phyloP scores from a whole-genome alignment of 352 stramenopile genomes.

The Phytophthora macrochlamydospora region DNA sequence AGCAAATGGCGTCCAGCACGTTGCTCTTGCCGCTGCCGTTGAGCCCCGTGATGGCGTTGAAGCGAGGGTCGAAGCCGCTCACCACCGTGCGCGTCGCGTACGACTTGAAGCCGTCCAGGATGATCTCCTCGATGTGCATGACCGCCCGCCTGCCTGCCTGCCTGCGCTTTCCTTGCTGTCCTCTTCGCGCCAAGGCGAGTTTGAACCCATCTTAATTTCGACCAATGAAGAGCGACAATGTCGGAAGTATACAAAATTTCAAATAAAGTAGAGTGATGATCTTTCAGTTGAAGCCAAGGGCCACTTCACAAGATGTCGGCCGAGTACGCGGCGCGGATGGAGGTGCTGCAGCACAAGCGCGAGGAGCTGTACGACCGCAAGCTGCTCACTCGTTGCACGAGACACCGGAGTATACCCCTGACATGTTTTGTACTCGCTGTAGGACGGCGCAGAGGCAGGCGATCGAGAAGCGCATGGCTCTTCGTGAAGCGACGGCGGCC shows the following conservation, averaged over 20 bases:
- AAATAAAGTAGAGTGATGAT: constrained; percentile 6
- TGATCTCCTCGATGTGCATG: constrained; percentile 99
- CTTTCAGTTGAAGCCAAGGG: constrained; percentile 21
- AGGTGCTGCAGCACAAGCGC: constrained; percentile 52
- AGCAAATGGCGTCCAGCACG: constrained; percentile 99
- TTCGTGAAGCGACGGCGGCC: constrained; percentile 74
- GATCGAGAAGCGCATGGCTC: constrained; percentile 74
- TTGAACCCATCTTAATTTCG: too few relatives aligned
- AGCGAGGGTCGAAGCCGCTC: constrained; percentile 98
- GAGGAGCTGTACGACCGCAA: constrained; percentile 54
- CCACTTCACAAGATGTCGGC: constrained; percentile 43
- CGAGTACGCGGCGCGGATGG: constrained; percentile 69
- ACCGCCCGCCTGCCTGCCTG: too few relatives aligned
- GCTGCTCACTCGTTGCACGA: background rate
- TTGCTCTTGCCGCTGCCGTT: constrained; percentile 99
- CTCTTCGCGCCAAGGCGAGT: background rate
- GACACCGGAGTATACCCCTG: background rate
- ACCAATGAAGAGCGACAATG: too few relatives aligned
- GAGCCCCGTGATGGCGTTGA: constrained; percentile 99
- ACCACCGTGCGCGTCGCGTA: constrained; percentile 99
- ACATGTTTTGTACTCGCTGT: background rate
- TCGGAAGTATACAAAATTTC: too few relatives aligned
- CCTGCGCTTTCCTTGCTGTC: constrained; percentile 3
- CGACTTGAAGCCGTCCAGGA: constrained; percentile 99
- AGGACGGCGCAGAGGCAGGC: constrained; percentile 59